Percentiles rank a stretch among this genome's conserved stretches.
These are phyloP conservation scores for Orobanche coerulescens DNA, from an alignment of 257 asterid genomes.

Conservation along the genomic window DNA sequence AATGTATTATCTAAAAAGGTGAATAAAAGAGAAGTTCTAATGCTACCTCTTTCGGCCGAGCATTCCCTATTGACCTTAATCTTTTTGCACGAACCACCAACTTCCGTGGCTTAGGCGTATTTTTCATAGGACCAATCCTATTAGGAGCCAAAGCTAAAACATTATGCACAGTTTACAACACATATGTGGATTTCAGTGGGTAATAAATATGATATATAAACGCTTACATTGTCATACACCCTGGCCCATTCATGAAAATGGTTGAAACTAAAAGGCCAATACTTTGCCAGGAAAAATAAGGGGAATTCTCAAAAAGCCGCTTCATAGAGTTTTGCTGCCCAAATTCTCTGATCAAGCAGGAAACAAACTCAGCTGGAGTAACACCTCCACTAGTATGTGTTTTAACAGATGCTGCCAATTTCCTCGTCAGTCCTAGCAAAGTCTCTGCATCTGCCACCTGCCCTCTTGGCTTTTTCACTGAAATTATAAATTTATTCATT, in stretches of 20 bases:
- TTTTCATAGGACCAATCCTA: constrained; percentile 46
- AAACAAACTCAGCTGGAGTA: constrained; percentile 40
- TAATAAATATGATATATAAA: not conserved
- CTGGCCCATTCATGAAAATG: constrained; percentile 30
- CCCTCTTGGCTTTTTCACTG: constrained; percentile 51
- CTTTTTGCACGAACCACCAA: constrained; percentile 13
- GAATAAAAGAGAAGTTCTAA: not conserved
- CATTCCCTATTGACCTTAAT: constrained; percentile 4
- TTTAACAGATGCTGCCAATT: constrained; percentile 35
- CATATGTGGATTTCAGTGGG: not conserved
- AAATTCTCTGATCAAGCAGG: constrained; percentile 34
- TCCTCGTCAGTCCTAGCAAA: constrained; percentile 33
- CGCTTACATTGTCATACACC: constrained; percentile 42
- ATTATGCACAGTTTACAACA: constrained; percentile 28
- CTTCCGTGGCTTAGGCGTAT: constrained; percentile 27
- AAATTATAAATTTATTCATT: not conserved
- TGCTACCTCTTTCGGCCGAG: constrained; percentile 34
- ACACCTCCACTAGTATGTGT: constrained; percentile 27
- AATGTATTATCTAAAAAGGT: not conserved
- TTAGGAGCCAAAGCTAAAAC: not conserved
- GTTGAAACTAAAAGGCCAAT: constrained; percentile 31
- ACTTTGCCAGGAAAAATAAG: constrained; percentile 26
- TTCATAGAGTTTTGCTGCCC: not conserved
- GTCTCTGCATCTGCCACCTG: constrained; percentile 66
- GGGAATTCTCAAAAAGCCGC: not conserved